Base-by-base conservation (phyloP, 140 eudicot genomes). In the Stevia rebaudiana region DNA sequence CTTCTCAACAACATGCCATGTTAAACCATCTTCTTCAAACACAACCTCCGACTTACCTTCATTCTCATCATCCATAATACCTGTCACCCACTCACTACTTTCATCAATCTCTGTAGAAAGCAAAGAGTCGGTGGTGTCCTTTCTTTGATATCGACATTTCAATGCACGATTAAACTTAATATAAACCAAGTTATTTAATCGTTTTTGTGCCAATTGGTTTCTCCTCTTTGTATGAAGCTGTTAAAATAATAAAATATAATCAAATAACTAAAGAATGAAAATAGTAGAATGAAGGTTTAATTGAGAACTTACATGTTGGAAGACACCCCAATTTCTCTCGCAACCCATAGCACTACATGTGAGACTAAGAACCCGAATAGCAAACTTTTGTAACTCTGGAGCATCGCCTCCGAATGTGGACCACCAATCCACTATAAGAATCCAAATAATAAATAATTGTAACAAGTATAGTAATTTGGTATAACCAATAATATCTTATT, bases 271-370 rank as follows among this genome's bases (percentile, higher is more conserved):
- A 1, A 47, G 8, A 47, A 17, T 12, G 40, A 72, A 79, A 18
- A 1, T 44, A n/a, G 3, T 4, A 3, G 5, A 15, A 15, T n/a
- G 8, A 44, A 44, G 8, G 8, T n/a, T 44, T 15, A 2, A 15
- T 5, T 44, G 1, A 16, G 13, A 39, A 39, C 43, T 39, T 19
- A 76, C 19, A 31, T 56, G 54, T 24, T 81, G 75, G 61, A 81
- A 77, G n/a, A 73, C 65, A 28, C 70, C 70, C 83, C 83, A 74
- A 37, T 81, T 77, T 74, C 83, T 69, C 62, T 67, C 72, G 50
- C 80, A 74, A 71, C 78, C 72, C 39, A 69, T 73, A 36, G 69
- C 73, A 61, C 83, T 81, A 65, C 86, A 72, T 11, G 79, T 75
- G 40, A 76, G 78, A 40, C 72, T 73, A 23, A 77, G 52, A 23